Base-by-base conservation (phyloP, 2,329 filamentous ascomycete genomes). In the Arthrobotrys musiformis region DNA sequence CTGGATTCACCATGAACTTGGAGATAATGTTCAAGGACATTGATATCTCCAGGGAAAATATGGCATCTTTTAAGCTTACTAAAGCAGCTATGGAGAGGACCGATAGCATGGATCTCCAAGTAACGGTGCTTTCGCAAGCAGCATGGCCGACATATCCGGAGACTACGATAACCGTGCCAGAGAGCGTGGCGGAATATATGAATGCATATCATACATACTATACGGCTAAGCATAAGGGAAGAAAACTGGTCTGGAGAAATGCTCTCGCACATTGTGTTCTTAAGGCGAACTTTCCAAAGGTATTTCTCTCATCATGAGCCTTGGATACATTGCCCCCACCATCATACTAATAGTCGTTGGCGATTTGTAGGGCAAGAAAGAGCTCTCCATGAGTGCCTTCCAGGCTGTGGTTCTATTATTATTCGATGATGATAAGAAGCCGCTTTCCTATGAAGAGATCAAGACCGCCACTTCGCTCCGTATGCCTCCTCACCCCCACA, bases 11-110 rank as follows among this genome's bases (percentile, higher is more conserved):
- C 0, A 94, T 97, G 82, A 99, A 99, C 81, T 87, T 99, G 0
- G 96, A 99, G 84, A 93, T 94, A 79, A 99, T 99, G 95, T 99
- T 99, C 86, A 97, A 97, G 83, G 95, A 99, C 82, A 93, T 98
- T 83, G 94, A 97, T 82, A 87, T 97, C 19, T 92, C 92, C 11
- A 91, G 92, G 77, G 95, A 98, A 81, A 94, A 98, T 82, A 97
- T 98, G 91, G 85, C 88, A n/a, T 89, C 91, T 0, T 99, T 97
- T 85, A 95, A 91, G 83, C 87, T 84, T 83, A 85, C 88, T 54
- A 87, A 89, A 78, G 87, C 88, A 84, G 86, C 88, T 15, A 86
- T 87, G 62, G 87, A 87, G 67, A 89, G 86, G 72, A 83, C 86
- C 4, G 46, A 69, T 17, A 83, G 85, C 0, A 83, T 97, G 46